Evolutionary conservation across 345 rosid species (phyloP).

Genomic region (Bruguiera parviflora): DNA sequence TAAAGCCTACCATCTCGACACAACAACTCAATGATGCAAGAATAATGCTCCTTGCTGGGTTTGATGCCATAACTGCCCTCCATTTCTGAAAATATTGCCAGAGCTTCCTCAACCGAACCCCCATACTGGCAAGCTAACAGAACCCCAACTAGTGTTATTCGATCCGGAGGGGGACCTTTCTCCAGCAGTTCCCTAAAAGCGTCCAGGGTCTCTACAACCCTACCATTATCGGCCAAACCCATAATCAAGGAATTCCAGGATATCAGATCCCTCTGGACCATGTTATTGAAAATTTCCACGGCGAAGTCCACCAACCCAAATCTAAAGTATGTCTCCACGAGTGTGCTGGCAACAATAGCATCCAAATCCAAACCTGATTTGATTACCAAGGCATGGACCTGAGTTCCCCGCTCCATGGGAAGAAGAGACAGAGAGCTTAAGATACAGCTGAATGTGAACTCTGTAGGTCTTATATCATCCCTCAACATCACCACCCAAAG

Average conservation of each 20-base stretch:
- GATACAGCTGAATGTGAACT: conserved; percentile 54
- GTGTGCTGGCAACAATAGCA: conserved; percentile 52
- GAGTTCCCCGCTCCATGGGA: conserved; percentile 47
- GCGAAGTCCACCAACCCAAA: conserved; percentile 48
- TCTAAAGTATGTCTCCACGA: conserved; percentile 60
- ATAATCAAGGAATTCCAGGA: conserved; percentile 65
- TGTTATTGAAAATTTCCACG: conserved; percentile 38
- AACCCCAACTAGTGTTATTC: conserved; percentile 50
- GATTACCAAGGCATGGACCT: conserved; percentile 58
- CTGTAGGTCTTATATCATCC: conserved; percentile 46
- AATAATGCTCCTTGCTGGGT: conserved; percentile 53
- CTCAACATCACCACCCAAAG: conserved; percentile 39
- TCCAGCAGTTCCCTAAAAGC: conserved; percentile 39
- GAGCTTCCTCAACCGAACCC: conserved; percentile 44
- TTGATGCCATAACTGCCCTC: conserved; percentile 35
- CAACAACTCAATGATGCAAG: conserved; percentile 47
- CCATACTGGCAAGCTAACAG: conserved; percentile 64
- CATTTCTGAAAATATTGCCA: conserved; percentile 54
- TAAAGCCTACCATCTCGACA: conserved; percentile 43
- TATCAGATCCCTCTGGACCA: conserved; percentile 49
- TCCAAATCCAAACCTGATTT: conserved; percentile 57
- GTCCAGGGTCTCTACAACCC: conserved; percentile 38
- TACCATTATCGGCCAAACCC: conserved; percentile 53
- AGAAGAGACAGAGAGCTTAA: conserved; percentile 42
- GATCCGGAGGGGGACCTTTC: conserved; percentile 46